A percentile compares a stretch with the other conserved stretches of the same genome.
Evolutionary conservation across 352 stramenopile genomes (phyloP).

Genomic region (Phytophthora constricta): DNA sequence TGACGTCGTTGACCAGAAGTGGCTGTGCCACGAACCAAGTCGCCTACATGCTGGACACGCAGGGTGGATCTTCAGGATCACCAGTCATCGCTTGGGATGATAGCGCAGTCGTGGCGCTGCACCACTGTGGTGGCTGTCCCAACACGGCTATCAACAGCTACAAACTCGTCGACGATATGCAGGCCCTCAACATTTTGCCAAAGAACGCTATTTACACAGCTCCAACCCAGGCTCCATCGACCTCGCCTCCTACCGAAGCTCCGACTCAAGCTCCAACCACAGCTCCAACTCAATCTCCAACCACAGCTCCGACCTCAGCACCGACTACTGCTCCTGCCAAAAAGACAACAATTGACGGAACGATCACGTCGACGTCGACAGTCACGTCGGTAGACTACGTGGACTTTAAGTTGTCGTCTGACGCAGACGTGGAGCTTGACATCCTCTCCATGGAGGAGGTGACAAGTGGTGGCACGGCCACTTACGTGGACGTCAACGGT

Average conservation of each 20-base stretch:
- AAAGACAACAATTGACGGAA: slow-evolving; percentile 59
- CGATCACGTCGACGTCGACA: slow-evolving; percentile 62
- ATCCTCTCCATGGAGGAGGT: slow-evolving; percentile 70
- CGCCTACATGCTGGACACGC: slow-evolving; percentile 75
- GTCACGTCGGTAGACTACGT: slow-evolving; percentile 73
- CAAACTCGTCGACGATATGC: slow-evolving; percentile 66
- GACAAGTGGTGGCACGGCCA: slow-evolving; percentile 12
- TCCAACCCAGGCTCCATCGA: slow-evolving; percentile 15
- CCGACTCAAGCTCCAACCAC: too few species aligned
- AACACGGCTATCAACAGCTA: slow-evolving; percentile 80
- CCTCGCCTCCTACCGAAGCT: slow-evolving; percentile 20
- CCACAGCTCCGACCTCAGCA: slow-evolving; percentile 17
- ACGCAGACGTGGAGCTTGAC: slow-evolving; percentile 59
- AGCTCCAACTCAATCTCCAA: slow-evolving; percentile 17
- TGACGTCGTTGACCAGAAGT: slow-evolving; percentile 52
- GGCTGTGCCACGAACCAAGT: slow-evolving; percentile 66
- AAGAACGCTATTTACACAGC: slow-evolving; percentile 42
- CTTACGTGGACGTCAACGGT: slow-evolving; percentile 64
- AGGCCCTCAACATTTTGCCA: slow-evolving; percentile 45
- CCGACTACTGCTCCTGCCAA: background rate
- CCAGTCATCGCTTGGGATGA: slow-evolving; percentile 64
- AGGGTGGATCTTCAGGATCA: slow-evolving; percentile 75
- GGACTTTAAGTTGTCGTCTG: slow-evolving; percentile 51
- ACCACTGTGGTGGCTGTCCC: slow-evolving; percentile 83
- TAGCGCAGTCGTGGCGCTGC: slow-evolving; percentile 73